Evolutionary conservation across 2,329 filamentous ascomycete species (phyloP), one percentile per base, ranked within the genome.

Genomic region (Biscogniauxia marginata): DNA sequence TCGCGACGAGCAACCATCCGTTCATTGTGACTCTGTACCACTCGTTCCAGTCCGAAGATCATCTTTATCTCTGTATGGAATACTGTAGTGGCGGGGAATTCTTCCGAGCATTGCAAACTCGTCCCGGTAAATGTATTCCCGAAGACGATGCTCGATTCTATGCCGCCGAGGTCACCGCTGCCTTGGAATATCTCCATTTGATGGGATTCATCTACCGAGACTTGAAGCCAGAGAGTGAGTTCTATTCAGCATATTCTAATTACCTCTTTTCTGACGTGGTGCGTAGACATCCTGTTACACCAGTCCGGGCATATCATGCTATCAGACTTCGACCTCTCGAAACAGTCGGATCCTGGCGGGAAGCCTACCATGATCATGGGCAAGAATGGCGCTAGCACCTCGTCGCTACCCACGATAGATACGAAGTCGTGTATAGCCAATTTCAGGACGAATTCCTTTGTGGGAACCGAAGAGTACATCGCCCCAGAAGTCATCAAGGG

Each of bases 241-340:
- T 58, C 49, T 61, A 43, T 44, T 44, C 48, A 19, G 25, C 30
- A 43, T 16, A 20, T 57, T 7, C 5, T 25, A n/a, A 34, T 44
- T 23, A 2, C 8, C 39, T 11, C 50, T 9, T 5, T 44, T 39
- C 78, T 82, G 68, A 81, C 65, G 22, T 44, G 21, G 3, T 43
- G 4, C 39, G 6, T 64, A 97, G 93, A 99, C 68, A 99, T 99
- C 63, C 82, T 99, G 13, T 85, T 99, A 20, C 95, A 99, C 73
- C 95, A 99, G 74, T 98, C 95, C n/a, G 95, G 95, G 16, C 95
- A 99, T 74, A 99, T 99, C 67, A 99, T 99, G 95, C 84, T 99
- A 72, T 98, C 95, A 59, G 95, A 99, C 77, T 99, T 99, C 75
- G 95, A 99, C 75, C 77, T 99, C 60, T 97, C 93, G 8, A 99